Base-by-base conservation (phyloP, 2,329 filamentous ascomycete genomes). In the Arthrobotrys pseudoclavata region DNA sequence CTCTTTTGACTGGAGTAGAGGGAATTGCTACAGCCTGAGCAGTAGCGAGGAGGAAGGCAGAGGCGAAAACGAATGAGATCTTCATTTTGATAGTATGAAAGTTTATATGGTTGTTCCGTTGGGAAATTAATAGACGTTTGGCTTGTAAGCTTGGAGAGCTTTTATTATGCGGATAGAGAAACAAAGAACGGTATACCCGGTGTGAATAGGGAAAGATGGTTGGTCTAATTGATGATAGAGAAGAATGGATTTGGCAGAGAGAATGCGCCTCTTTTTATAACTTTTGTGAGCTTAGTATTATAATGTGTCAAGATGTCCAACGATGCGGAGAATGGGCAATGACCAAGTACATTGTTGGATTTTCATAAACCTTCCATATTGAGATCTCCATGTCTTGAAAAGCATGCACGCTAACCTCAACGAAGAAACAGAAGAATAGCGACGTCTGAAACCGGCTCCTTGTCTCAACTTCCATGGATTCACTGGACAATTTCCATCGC, bases 51-150 rank as follows among this genome's bases (percentile, higher is more conserved):
- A 69, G 42, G 22, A 42, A 53, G 10, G 31, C 26, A 20, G 66
- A 61, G 13, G 26, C 42, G 42, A 69, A 20, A 29, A 69, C 42
- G 18, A 48, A 37, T 9, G 66, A 61, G 52, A 69, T 7, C 53
- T 69, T 61, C 66, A 69, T 69, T 34, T 57, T 69, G 34, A 40
- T n/a, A 37, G 29, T 40, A n/a, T 42, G 18, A 10, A 37, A 57
- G 10, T 40, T 13, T 26, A n/a, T 40, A 60, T 22, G 9, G 26
- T 24, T 15, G 2, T n/a, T 40, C 34, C 34, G 15, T 55, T 34
- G n/a, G 15, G 12, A 13, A 40, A 40, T 34, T 4, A 34, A 34
- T n/a, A n/a, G n/a, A 31, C 18, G 22, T 50, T 50, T 13, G 10
- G 9, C 6, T 50, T 50, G 22, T 24, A 47, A 47, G 9, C 4